Evolutionary conservation across 2,329 filamentous ascomycete species (phyloP).

Genomic region (Sarocladium oryzae): DNA sequence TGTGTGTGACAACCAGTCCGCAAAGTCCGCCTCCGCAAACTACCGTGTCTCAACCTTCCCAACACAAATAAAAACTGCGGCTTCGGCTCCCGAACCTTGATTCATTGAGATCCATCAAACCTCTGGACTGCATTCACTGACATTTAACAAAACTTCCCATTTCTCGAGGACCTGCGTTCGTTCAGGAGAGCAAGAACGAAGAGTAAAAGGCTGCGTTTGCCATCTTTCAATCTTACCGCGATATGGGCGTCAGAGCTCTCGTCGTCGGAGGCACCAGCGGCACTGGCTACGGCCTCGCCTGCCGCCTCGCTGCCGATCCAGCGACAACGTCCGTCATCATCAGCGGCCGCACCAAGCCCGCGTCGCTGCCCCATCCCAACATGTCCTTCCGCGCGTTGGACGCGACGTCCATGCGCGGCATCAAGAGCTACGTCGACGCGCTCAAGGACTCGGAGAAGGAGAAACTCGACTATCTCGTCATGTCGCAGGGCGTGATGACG

Average conservation of each 20-base stretch:
- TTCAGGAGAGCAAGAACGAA: too few species aligned
- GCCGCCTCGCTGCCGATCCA: slow-evolving; percentile 23
- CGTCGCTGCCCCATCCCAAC: slow-evolving; percentile 23
- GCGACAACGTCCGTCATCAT: slow-evolving; percentile 23
- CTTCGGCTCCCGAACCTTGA: too few species aligned
- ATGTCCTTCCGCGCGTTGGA: slow-evolving; percentile 26
- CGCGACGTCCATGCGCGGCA: slow-evolving; percentile 26
- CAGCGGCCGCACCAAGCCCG: slow-evolving; percentile 24
- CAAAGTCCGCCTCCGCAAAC: too few species aligned
- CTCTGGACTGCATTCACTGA: too few species aligned
- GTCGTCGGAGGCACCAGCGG: slow-evolving; percentile 30
- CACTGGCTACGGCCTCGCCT: slow-evolving; percentile 30
- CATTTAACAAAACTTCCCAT: too few species aligned
- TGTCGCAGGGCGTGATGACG: slow-evolving; percentile 32
- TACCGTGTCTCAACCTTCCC: too few species aligned
- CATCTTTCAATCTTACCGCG: too few species aligned
- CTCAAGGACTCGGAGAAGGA: slow-evolving; percentile 19
- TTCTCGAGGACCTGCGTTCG: too few species aligned
- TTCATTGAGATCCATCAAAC: too few species aligned
- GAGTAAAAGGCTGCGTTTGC: too few species aligned
- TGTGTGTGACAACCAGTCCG: too few species aligned
- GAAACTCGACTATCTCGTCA: slow-evolving; percentile 29
- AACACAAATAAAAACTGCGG: too few species aligned
- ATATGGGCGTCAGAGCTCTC: slow-evolving; percentile 20
- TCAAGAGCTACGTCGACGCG: slow-evolving; percentile 25